Percentiles rank a stretch among this genome's conserved stretches.
These are phyloP conservation scores for Ophiostoma novo-ulmi DNA, from an alignment of 2,329 filamentous ascomycete species.

Conservation along the genomic window DNA sequence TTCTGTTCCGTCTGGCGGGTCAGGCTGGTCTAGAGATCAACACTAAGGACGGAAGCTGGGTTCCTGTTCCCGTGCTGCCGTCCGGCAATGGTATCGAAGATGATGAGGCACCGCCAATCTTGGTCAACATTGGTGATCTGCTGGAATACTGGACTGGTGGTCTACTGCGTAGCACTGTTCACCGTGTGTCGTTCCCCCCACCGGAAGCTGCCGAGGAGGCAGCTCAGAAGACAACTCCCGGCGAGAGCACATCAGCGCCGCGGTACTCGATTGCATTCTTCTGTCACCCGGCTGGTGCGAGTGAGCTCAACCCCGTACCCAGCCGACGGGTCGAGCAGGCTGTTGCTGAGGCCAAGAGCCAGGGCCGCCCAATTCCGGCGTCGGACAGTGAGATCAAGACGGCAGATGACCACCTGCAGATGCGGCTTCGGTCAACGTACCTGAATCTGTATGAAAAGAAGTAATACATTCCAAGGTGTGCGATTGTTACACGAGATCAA, in stretches of 20 bases:
- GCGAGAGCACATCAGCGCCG: constrained; percentile 47
- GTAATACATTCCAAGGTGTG: not conserved
- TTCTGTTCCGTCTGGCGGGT: constrained; percentile 79
- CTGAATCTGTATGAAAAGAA: constrained; percentile 45
- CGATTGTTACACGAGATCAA: not conserved
- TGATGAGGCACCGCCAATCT: constrained; percentile 63
- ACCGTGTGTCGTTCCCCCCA: constrained; percentile 70
- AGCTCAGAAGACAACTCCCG: constrained; percentile 31
- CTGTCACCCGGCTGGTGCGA: constrained; percentile 56
- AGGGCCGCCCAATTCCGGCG: constrained; percentile 19
- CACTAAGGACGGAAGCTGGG: constrained; percentile 52
- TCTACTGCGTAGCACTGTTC: constrained; percentile 78
- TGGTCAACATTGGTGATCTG: constrained; percentile 70
- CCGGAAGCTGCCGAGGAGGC: constrained; percentile 37
- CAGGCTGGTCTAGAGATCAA: constrained; percentile 84
- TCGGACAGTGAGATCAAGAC: constrained; percentile 50
- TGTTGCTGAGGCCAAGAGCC: constrained; percentile 31
- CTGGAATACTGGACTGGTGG: constrained; percentile 87
- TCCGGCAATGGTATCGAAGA: constrained; percentile 46
- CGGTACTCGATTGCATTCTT: constrained; percentile 66
- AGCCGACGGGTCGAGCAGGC: constrained; percentile 48
- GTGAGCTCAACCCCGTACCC: constrained; percentile 53
- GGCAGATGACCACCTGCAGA: constrained; percentile 58
- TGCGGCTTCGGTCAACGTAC: constrained; percentile 57
- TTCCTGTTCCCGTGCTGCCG: constrained; percentile 62